Evolutionary conservation across 257 asterid genomes (phyloP).

Genomic region (Solanum commersonii): DNA sequence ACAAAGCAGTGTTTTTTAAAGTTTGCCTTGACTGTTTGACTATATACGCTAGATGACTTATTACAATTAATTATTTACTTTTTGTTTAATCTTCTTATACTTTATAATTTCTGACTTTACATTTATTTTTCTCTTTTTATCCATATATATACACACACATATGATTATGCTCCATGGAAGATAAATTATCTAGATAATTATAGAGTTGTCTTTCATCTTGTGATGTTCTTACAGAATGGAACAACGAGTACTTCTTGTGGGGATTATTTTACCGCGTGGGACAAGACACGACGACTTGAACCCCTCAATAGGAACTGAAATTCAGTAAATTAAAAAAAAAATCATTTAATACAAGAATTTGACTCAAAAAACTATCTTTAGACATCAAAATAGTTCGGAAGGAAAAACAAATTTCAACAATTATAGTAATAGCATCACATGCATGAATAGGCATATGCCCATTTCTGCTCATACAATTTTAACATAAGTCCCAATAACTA

Average conservation of each 20-base stretch:
- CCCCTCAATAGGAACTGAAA: not conserved
- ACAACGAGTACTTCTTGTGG: conserved; percentile 32
- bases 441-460: not conserved
- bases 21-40: no score
- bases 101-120: no score
- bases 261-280: conserved; percentile 24
- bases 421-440: not conserved
- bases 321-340: not conserved
- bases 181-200: no score
- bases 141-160: not conserved
- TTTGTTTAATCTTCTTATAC: not conserved
- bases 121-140: no score
- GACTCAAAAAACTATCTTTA: not conserved
- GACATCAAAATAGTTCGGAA: not conserved
- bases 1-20: no score
- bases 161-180: no score
- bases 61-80: no score
- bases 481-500: not conserved
- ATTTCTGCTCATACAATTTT: not conserved
- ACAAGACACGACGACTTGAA: not conserved
- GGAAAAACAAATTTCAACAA: not conserved
- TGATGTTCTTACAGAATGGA: no score
- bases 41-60: no score
- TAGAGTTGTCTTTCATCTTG: no score
- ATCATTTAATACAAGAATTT: not conserved